Evolutionary conservation across 2,329 filamentous ascomycete genomes (phyloP).

Genomic region (Botrytis galanthina): DNA sequence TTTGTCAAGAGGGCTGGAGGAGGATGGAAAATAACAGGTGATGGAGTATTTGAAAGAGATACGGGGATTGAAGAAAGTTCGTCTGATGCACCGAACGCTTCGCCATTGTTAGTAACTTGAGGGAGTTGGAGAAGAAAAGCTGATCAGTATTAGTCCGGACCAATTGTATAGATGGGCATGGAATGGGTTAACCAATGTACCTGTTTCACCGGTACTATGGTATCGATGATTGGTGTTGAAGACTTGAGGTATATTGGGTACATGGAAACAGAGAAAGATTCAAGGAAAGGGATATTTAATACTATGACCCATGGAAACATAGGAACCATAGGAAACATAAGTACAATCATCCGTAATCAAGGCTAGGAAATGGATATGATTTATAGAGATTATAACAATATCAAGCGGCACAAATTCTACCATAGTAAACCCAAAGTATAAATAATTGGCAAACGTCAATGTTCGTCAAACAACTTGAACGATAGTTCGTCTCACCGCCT

Average conservation of each 20-base stretch:
- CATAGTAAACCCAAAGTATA: not conserved
- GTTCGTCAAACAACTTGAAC: not conserved
- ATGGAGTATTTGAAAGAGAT: constrained; percentile 47
- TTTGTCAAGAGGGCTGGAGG: constrained; percentile 41
- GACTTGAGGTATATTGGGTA: not conserved
- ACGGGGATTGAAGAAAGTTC: not conserved
- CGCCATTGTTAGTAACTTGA: constrained; percentile 34
- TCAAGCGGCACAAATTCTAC: not conserved
- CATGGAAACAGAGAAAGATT: not conserved
- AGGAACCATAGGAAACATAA: not conserved
- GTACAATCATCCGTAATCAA: not conserved
- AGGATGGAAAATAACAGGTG: constrained; percentile 46
- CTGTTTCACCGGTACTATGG: constrained; percentile 29
- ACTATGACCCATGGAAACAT: not conserved
- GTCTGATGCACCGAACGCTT: not conserved
- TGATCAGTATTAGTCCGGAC: constrained; percentile 27
- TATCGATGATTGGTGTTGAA: constrained; percentile 22
- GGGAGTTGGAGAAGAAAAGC: constrained; percentile 14
- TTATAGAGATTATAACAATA: not conserved
- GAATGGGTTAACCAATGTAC: constrained; percentile 33
- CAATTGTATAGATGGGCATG: constrained; percentile 34
- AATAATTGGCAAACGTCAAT: too few relatives aligned
- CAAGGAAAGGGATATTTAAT: not conserved
- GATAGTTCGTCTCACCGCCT: not conserved
- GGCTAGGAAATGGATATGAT: not conserved